phyloP scores from a whole-genome alignment of 2,329 filamentous ascomycete species.

The Phyllosticta citrichinensis region DNA sequence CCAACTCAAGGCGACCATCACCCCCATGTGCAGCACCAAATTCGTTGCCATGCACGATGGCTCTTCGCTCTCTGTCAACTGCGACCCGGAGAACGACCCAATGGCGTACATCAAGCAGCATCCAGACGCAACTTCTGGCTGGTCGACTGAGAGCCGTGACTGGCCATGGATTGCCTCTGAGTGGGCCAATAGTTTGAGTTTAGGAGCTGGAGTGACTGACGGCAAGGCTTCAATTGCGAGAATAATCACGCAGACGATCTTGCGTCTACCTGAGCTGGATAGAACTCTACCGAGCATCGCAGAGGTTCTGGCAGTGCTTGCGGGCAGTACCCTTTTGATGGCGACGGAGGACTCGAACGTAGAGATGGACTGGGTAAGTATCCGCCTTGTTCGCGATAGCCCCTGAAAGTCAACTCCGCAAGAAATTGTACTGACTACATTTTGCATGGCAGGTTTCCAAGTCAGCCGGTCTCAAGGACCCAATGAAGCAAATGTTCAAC shows the following conservation, averaged over 20 bases:
- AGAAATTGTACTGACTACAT: slow-evolving; percentile 1
- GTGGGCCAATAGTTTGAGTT: slow-evolving; percentile 33
- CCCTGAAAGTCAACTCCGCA: background rate
- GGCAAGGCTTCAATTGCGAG: slow-evolving; percentile 35
- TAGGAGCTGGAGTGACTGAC: slow-evolving; percentile 34
- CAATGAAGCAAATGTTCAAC: slow-evolving; percentile 51
- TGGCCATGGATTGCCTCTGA: slow-evolving; percentile 36
- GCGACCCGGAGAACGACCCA: slow-evolving; percentile 45
- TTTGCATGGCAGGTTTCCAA: slow-evolving; percentile 27
- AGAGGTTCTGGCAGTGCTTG: slow-evolving; percentile 63
- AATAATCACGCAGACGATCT: slow-evolving; percentile 34
- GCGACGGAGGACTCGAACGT: slow-evolving; percentile 52
- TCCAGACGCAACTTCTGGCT: slow-evolving; percentile 46
- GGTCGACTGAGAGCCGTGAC: slow-evolving; percentile 26
- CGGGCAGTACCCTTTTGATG: slow-evolving; percentile 55
- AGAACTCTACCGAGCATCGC: slow-evolving; percentile 54
- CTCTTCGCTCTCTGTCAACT: slow-evolving; percentile 50
- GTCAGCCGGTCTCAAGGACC: slow-evolving; percentile 27
- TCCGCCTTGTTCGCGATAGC: background rate
- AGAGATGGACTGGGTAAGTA: slow-evolving; percentile 36
- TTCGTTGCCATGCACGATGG: slow-evolving; percentile 41
- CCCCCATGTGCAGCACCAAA: slow-evolving; percentile 55
- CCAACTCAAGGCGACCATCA: slow-evolving; percentile 52
- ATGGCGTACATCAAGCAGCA: slow-evolving; percentile 46
- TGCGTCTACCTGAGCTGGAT: slow-evolving; percentile 34